phyloP scores from a whole-genome alignment of 495 filamentous ascomycete species.

The Annulohypoxylon nitens region DNA sequence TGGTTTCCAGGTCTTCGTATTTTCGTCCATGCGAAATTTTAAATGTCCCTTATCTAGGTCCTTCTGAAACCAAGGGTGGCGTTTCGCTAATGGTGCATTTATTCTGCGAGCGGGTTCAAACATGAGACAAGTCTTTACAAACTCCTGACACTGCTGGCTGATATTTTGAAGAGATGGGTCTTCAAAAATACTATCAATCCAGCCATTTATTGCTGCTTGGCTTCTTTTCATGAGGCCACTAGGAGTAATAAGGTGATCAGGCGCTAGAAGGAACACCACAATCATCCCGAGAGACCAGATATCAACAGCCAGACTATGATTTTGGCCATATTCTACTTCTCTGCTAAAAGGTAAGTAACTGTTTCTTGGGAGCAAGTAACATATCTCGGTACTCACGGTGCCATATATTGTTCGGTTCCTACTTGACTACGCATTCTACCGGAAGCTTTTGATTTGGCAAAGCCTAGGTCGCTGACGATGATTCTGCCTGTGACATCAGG shows the following conservation, averaged over 20 bases:
- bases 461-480: conserved; percentile 81
- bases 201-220: conserved; percentile 43
- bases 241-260: conserved; percentile 46
- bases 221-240: conserved; percentile 44
- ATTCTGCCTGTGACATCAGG: conserved; percentile 65
- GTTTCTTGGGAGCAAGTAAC: too few relatives aligned
- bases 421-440: conserved; percentile 71
- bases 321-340: conserved; percentile 36
- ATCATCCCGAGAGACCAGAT: conserved; percentile 61
- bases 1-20: conserved; percentile 31
- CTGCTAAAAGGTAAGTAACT: conserved; percentile 37
- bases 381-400: conserved; percentile 71
- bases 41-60: conserved; percentile 23
- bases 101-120: conserved; percentile 65
- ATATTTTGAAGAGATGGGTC: conserved; percentile 57
- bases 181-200: conserved; percentile 49
- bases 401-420: conserved; percentile 75
- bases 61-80: conserved; percentile 72
- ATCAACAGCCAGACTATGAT: conserved; percentile 48
- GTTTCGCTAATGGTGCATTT: conserved; percentile 66
- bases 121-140: conserved; percentile 67
- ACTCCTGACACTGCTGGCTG: conserved; percentile 61
- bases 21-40: conserved; percentile 21
- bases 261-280: conserved; percentile 26
- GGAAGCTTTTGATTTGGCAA: conserved; percentile 60